Percentiles rank a stretch among this genome's conserved stretches.
Conservation (phyloP, 2,329 filamentous ascomycete species). For the Alternaria gansuensis region DNA sequence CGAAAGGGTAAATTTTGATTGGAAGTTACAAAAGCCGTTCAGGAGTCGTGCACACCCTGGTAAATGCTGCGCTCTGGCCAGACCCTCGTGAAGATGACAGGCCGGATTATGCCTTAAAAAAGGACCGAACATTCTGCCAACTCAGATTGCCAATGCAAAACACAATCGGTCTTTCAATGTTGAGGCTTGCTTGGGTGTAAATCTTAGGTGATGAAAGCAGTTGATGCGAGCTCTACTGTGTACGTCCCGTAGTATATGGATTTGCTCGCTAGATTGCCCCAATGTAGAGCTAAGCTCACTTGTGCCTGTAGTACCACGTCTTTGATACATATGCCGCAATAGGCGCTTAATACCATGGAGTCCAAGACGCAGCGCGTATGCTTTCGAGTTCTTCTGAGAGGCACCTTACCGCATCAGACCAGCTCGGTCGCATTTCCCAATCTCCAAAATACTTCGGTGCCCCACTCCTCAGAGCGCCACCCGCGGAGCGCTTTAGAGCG, state of each 20-base stretch:
- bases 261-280: neutral
- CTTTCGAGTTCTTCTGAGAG: neutral
- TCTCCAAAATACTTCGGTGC: too few species aligned
- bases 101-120: neutral
- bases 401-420: neutral
- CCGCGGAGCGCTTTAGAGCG: too few species aligned
- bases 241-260: neutral
- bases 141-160: neutral
- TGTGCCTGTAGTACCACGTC: neutral
- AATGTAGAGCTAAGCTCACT: conserved; percentile 1
- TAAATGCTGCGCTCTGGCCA: neutral
- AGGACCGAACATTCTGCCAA: neutral
- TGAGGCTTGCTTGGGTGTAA: neutral
- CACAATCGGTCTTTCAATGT: neutral
- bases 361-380: conserved; percentile 1
- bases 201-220: neutral
- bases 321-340: neutral
- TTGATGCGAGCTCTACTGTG: neutral
- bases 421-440: neutral
- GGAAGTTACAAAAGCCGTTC: neutral
- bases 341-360: neutral
- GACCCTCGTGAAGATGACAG: conserved; percentile 2
- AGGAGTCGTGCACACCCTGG: conserved; percentile 3
- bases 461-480: too few species aligned
- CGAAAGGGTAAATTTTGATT: neutral